Conservation (phyloP, 768 basidiomycete genomes). For the Auricularia auricula-judae region DNA sequence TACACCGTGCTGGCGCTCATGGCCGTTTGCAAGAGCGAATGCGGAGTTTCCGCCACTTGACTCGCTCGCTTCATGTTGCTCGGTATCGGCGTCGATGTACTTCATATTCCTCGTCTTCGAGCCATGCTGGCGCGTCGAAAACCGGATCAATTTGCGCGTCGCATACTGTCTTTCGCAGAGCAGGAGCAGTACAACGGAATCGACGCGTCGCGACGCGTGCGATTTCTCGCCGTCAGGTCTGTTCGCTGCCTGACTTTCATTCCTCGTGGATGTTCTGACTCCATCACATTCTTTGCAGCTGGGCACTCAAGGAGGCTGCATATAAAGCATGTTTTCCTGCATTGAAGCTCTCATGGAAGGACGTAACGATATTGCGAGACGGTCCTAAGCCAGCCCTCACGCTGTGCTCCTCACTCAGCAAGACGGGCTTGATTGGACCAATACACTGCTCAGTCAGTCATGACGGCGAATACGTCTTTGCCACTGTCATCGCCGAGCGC, state of each 20-base stretch:
- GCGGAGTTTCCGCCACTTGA: too few species aligned
- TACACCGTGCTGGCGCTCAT: slow-evolving; percentile 17
- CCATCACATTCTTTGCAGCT: slow-evolving; percentile 30
- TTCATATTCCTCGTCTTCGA: slow-evolving; percentile 55
- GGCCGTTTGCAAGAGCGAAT: background rate
- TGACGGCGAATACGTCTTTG: slow-evolving; percentile 66
- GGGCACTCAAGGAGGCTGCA: slow-evolving; percentile 76
- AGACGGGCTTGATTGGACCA: slow-evolving; percentile 13
- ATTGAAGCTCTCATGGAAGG: slow-evolving; percentile 59
- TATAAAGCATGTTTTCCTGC: slow-evolving; percentile 75
- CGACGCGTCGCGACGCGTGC: slow-evolving; percentile 18
- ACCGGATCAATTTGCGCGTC: slow-evolving; percentile 36
- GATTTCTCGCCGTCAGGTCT: slow-evolving; percentile 67
- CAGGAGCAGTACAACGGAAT: slow-evolving; percentile 24
- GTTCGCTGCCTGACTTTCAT: slow-evolving; percentile 9
- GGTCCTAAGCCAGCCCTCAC: background rate
- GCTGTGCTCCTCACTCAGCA: background rate
- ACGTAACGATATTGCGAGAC: slow-evolving; percentile 41
- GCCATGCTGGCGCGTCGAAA: slow-evolving; percentile 40
- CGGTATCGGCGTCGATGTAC: slow-evolving; percentile 68
- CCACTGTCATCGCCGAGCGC: slow-evolving; percentile 52
- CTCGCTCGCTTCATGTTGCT: slow-evolving; percentile 37
- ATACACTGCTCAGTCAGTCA: slow-evolving; percentile 72
- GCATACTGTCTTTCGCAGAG: slow-evolving; percentile 48
- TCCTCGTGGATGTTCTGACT: too few species aligned